Percentiles rank a stretch among this genome's conserved stretches.
These are phyloP conservation scores for Apiospora marii DNA, from an alignment of 2,329 filamentous ascomycete species.

Conservation along the genomic window DNA sequence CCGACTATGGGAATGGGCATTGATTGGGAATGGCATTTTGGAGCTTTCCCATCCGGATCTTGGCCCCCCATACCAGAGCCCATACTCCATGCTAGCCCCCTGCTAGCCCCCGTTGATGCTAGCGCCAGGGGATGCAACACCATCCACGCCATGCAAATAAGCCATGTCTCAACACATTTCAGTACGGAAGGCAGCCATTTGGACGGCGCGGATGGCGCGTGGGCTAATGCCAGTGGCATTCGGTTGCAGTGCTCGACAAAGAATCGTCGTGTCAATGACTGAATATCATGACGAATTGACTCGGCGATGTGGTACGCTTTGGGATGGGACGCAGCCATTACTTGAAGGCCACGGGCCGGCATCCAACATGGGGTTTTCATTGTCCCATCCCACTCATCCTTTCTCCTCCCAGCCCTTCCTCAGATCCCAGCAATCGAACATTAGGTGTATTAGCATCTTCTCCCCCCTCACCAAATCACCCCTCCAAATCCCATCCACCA, in stretches of 20 bases:
- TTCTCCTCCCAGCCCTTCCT: not conserved
- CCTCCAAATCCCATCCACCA: conserved; percentile 45
- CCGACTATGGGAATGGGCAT: not conserved
- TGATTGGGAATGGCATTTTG: conserved; percentile 4
- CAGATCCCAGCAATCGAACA: not conserved
- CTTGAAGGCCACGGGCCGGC: not conserved
- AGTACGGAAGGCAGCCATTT: not conserved
- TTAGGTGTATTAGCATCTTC: not conserved
- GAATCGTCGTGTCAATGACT: conserved; percentile 9
- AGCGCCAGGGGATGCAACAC: not conserved
- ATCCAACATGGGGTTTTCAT: not conserved
- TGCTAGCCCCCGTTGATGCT: not conserved
- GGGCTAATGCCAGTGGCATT: not conserved
- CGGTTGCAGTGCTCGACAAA: not conserved
- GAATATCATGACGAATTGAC: conserved; percentile 18
- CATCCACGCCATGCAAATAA: not conserved
- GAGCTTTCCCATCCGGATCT: not conserved
- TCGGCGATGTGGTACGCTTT: not conserved
- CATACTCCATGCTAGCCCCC: not conserved
- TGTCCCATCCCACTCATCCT: not conserved
- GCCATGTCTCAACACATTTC: not conserved
- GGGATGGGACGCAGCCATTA: not conserved
- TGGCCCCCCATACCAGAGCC: too few species aligned
- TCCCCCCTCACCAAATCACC: too few species aligned
- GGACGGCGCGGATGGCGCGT: not conserved